Evolutionary conservation across 164 flowering plant species (phyloP), one percentile per base, ranked within the genome.

Genomic region (Magnolia kwangsiensis): DNA sequence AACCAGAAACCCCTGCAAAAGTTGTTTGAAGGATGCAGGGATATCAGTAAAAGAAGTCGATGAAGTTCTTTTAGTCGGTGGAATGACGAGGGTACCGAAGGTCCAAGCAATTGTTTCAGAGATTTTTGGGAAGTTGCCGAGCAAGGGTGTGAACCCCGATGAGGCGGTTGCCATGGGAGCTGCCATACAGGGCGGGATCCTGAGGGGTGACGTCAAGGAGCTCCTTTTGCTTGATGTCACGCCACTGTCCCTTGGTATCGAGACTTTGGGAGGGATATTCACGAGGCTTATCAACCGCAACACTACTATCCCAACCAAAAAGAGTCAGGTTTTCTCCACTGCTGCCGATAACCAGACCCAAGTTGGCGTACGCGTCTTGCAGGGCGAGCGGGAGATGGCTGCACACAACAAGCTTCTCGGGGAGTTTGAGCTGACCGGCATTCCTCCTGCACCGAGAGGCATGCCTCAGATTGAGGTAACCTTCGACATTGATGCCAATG

Each of bases 161-260:
- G 86, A 85, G 61, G 86, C 84, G 9, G 87, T 85, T 59, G 87
- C 87, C 8, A 76, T 85, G 81, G 87, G 86, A 51, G 86, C 86
- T 68, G 86, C 86, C 45, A 83, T 85, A 11, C 84, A 83, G 49
- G 84, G 87, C 13, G 87, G 84, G 49, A 79, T 83, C 19, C 78
- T 83, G 7, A 71, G 77, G 27, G 87, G 85, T 20, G 85, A 85
- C 68, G 87, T 85, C 13, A 83, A 83, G 64, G 87, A 85, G 77
- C 72, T 85, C 45, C 82, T 85, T 29, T 76, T 85, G n/a, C 75
- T 85, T 8, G 87, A 85, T 74, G 87, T 85, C 19, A 82, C 87
- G 4, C 87, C 87, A 1, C 75, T 85, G 0, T 85, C 87, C 9
- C 85, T 85, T 16, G 87, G 85, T 16, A 79, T 85, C 45, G 85